Conservation (phyloP, 176 grass and related monocot genomes). For the Zea luxurians region DNA sequence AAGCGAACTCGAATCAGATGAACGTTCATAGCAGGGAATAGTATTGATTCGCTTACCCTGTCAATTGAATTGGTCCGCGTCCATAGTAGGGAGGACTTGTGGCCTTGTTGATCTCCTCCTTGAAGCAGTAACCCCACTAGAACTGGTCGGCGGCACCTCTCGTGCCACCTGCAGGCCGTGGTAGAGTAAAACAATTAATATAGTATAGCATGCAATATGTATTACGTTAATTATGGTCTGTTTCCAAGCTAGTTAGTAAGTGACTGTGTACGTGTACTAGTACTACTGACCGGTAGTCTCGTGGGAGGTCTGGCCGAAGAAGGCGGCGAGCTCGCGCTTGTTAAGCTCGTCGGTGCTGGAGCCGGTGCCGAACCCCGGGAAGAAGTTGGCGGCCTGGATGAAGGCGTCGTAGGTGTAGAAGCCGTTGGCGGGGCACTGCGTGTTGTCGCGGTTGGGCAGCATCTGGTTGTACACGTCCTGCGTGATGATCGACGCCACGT, state of each 20-base stretch:
- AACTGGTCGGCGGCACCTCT: background rate
- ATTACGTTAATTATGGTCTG: too few species aligned
- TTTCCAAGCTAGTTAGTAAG: too few species aligned
- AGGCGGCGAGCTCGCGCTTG: constrained; percentile 22
- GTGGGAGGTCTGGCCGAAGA: constrained; percentile 29
- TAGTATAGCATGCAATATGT: too few species aligned
- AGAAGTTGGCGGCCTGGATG: constrained; percentile 19
- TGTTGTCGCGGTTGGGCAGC: constrained; percentile 42
- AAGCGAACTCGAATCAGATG: too few species aligned
- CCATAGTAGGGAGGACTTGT: constrained; percentile 15
- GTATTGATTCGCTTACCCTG: constrained; percentile 1
- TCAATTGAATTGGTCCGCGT: constrained; percentile 23
- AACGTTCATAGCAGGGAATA: too few species aligned
- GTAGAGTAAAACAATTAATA: too few species aligned
- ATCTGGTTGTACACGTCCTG: constrained; percentile 35
- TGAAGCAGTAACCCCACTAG: constrained; percentile 28
- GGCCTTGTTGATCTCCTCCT: background rate
- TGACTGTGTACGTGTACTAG: background rate
- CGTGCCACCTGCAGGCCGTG: background rate
- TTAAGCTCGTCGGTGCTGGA: constrained; percentile 21
- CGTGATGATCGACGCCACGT: constrained; percentile 43
- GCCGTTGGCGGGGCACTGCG: constrained; percentile 29
- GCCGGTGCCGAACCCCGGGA: constrained; percentile 37
- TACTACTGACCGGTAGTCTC: background rate
- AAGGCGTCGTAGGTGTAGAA: constrained; percentile 52